phyloP scores from a whole-genome alignment of 129 eudicot genomes.

The Arctium minus region DNA sequence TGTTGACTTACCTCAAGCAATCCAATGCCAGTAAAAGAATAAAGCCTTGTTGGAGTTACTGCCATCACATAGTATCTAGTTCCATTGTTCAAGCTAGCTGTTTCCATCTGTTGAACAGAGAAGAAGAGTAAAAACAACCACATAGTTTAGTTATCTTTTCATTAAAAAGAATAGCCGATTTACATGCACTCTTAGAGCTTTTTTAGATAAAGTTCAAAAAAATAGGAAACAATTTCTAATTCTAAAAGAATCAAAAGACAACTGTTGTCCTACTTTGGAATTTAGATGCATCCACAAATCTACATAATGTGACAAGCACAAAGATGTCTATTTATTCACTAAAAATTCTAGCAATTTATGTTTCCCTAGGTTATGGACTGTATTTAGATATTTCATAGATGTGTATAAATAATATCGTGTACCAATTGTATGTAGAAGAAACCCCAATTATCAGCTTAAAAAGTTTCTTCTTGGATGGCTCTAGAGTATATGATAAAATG shows the following conservation, averaged over 20 bases:
- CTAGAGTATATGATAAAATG: background rate
- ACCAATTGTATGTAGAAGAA: background rate
- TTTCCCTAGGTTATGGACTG: background rate
- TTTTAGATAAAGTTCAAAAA: background rate
- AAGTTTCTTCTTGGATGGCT: background rate
- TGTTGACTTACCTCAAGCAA: constrained; percentile 51
- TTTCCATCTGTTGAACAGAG: constrained; percentile 71
- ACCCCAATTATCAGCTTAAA: background rate
- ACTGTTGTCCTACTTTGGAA: background rate
- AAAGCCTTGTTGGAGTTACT: constrained; percentile 91
- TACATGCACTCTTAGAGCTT: background rate
- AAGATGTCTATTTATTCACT: background rate
- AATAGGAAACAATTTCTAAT: background rate
- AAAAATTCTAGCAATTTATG: background rate
- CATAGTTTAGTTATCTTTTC: background rate
- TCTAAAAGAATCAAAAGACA: background rate
- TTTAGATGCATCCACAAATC: background rate
- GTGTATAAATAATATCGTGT: background rate
- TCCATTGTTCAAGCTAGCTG: constrained; percentile 60
- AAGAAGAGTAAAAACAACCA: background rate
- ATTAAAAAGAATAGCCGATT: background rate
- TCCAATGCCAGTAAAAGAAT: constrained; percentile 88
- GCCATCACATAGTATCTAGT: constrained; percentile 93
- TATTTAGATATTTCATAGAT: background rate
- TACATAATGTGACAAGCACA: background rate